phyloP scores from a whole-genome alignment of 2,329 filamentous ascomycete genomes.

The Emmonsiellopsis sp. region DNA sequence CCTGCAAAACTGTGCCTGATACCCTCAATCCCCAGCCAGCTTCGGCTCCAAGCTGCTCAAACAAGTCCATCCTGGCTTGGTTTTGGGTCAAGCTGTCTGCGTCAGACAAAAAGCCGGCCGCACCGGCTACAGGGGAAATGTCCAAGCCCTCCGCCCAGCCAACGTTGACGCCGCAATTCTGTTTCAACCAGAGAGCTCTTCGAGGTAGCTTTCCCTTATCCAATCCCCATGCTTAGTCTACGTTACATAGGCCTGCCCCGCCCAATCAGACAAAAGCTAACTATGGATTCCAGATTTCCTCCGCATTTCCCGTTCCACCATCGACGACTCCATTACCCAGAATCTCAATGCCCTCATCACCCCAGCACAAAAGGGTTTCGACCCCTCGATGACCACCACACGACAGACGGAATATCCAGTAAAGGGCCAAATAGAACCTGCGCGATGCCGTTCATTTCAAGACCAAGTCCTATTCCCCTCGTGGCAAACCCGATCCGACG shows the following conservation, averaged over 20 bases:
- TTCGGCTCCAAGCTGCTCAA: background rate
- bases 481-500: constrained; percentile 75
- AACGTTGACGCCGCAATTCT: constrained; percentile 62
- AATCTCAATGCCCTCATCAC: constrained; percentile 84
- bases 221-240: too few relatives aligned
- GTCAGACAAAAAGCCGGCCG: constrained; percentile 17
- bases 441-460: constrained; percentile 64
- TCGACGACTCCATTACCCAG: constrained; percentile 90
- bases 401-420: constrained; percentile 45
- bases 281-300: constrained; percentile 63
- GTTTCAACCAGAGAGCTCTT: constrained; percentile 61
- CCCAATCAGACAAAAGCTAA: constrained; percentile 1
- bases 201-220: constrained; percentile 44
- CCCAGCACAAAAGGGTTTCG: constrained; percentile 62
- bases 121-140: constrained; percentile 25
- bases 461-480: constrained; percentile 72
- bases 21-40: background rate
- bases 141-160: constrained; percentile 38
- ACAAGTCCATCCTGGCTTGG: constrained; percentile 30
- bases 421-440: constrained; percentile 48
- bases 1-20: background rate
- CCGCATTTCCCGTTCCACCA: constrained; percentile 68
- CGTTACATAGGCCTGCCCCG: constrained; percentile 13
- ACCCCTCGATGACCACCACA: constrained; percentile 65
- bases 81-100: constrained; percentile 25